phyloP scores from a whole-genome alignment of 2,329 filamentous ascomycete species.

The Hymenoscyphus fructigenus region DNA sequence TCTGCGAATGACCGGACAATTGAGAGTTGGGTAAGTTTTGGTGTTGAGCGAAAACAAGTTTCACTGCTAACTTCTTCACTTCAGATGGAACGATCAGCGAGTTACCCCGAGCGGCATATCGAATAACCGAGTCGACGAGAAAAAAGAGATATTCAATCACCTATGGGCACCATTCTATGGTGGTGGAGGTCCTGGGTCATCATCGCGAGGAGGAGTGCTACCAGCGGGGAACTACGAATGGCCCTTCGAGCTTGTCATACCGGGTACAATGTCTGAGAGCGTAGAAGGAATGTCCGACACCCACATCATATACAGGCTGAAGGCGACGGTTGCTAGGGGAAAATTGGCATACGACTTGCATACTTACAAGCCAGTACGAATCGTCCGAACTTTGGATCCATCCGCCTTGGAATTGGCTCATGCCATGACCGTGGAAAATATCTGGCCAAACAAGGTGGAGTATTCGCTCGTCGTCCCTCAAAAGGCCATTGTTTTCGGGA shows the following conservation, averaged over 20 bases:
- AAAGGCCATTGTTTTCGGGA: conserved; percentile 92
- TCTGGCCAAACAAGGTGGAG: conserved; percentile 96
- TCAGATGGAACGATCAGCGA: conserved; percentile 52
- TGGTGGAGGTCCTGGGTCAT: conserved; percentile 43
- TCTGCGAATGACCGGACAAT: conserved; percentile 67
- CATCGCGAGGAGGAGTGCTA: conserved; percentile 56
- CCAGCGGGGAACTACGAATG: conserved; percentile 80
- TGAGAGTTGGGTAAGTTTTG: conserved; percentile 63
- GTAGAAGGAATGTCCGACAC: conserved; percentile 86
- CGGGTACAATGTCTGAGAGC: conserved; percentile 76
- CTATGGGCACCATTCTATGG: conserved; percentile 68
- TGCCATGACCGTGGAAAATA: conserved; percentile 93
- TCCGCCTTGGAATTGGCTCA: conserved; percentile 77
- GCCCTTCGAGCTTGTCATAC: conserved; percentile 73
- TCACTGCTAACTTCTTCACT: conserved; percentile 13
- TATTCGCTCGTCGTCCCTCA: conserved; percentile 92
- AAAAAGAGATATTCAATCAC: conserved; percentile 63
- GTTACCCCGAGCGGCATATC: conserved; percentile 58
- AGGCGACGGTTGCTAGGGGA: conserved; percentile 82
- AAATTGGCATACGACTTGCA: conserved; percentile 87
- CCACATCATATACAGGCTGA: conserved; percentile 86
- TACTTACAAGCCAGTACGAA: conserved; percentile 73
- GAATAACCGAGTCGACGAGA: conserved; percentile 59
- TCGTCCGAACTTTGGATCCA: conserved; percentile 75
- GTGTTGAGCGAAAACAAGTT: background rate